These are phyloP conservation scores for Ophiostoma perfectum DNA, from an alignment of 2,329 filamentous ascomycete genomes.

Conservation along the genomic window DNA sequence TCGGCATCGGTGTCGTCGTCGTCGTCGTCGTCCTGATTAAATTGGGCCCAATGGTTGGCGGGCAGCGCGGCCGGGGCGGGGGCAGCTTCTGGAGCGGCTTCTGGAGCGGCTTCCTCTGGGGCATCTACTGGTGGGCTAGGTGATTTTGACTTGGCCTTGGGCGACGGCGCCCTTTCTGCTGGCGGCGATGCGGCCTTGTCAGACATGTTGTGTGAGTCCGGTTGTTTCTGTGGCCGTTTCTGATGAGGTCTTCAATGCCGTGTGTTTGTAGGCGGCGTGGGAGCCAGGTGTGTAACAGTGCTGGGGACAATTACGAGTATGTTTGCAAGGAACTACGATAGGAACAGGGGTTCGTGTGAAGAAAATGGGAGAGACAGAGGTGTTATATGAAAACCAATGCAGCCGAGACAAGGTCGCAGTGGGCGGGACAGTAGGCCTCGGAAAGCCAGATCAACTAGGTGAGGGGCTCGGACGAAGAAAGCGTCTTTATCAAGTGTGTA, in stretches of 20 bases:
- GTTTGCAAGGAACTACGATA: not conserved
- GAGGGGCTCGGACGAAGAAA: not conserved
- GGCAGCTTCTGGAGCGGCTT: not conserved
- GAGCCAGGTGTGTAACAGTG: not conserved
- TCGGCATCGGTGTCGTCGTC: conserved; percentile 15
- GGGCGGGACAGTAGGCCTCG: not conserved
- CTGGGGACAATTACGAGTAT: not conserved
- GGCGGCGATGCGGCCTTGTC: conserved; percentile 6
- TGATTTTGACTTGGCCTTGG: not conserved
- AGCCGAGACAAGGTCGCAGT: not conserved
- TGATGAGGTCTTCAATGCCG: too few relatives aligned
- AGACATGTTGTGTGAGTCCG: not conserved
- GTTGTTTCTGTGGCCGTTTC: too few relatives aligned
- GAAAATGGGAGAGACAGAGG: not conserved
- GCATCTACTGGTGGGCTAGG: not conserved
- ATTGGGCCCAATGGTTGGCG: not conserved
- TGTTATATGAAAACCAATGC: conserved; percentile 3
- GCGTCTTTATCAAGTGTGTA: not conserved
- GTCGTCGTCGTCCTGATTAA: not conserved
- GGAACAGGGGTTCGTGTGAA: not conserved
- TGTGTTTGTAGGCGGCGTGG: not conserved
- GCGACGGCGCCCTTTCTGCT: not conserved
- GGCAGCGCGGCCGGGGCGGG: not conserved
- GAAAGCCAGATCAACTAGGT: not conserved
- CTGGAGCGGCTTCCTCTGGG: not conserved